phyloP scores from a whole-genome alignment of 768 basidiomycete species.

The Fomitopsis serialis region DNA sequence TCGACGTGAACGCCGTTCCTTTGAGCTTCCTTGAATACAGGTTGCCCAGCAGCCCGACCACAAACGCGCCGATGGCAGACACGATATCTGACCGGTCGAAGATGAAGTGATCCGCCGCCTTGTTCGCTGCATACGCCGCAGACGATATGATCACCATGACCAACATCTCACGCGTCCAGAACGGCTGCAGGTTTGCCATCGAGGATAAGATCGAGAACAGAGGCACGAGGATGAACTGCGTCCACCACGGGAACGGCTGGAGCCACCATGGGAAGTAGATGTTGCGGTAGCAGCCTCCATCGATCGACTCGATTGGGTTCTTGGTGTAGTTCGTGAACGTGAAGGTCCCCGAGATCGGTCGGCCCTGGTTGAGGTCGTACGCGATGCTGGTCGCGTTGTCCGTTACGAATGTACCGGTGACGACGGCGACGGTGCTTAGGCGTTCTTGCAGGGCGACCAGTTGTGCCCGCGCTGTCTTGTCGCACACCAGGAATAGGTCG shows the following conservation, averaged over 20 bases:
- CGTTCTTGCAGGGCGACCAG: slow-evolving; percentile 50
- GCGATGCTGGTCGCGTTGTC: slow-evolving; percentile 42
- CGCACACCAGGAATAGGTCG: slow-evolving; percentile 72
- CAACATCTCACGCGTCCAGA: slow-evolving; percentile 62
- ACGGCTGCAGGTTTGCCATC: slow-evolving; percentile 73
- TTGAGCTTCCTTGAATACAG: slow-evolving; percentile 77
- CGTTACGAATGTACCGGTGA: slow-evolving; percentile 65
- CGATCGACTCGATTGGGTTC: slow-evolving; percentile 40
- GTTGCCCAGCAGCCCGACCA: slow-evolving; percentile 74
- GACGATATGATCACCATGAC: slow-evolving; percentile 88
- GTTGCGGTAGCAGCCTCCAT: slow-evolving; percentile 69
- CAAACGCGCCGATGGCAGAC: slow-evolving; percentile 81
- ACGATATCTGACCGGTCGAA: slow-evolving; percentile 82
- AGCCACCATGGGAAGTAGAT: slow-evolving; percentile 65
- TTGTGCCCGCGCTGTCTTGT: slow-evolving; percentile 46
- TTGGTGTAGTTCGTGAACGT: slow-evolving; percentile 53
- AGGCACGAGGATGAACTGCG: slow-evolving; percentile 71
- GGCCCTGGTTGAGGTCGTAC: slow-evolving; percentile 29
- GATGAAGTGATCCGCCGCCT: slow-evolving; percentile 79
- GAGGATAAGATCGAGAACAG: slow-evolving; percentile 68
- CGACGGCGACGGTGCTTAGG: slow-evolving; percentile 40
- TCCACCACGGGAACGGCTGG: slow-evolving; percentile 79
- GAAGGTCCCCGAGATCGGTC: slow-evolving; percentile 58
- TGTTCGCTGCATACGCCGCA: slow-evolving; percentile 72
- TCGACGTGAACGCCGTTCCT: slow-evolving; percentile 84